Percentiles rank a stretch among this genome's conserved stretches.
Evolutionary conservation across 2,329 filamentous ascomycete genomes (phyloP).

Genomic region (Xylariaceae sp.): DNA sequence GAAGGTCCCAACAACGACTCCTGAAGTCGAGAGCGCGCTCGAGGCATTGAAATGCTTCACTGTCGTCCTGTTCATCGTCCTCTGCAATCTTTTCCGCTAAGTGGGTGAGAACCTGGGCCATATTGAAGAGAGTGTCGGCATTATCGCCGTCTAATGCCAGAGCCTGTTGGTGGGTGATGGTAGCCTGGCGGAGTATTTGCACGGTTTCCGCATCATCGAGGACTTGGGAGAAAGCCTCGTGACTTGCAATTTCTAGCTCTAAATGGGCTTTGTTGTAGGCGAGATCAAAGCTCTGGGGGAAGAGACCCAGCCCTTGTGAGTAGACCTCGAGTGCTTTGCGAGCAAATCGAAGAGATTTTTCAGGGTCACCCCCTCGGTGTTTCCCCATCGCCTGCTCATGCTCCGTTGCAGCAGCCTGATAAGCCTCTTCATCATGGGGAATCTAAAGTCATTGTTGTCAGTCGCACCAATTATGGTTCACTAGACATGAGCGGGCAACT

Average conservation of each 20-base stretch:
- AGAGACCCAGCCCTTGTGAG: constrained; percentile 56
- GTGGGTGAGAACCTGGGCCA: constrained; percentile 63
- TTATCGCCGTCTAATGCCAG: constrained; percentile 57
- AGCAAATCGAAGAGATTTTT: constrained; percentile 53
- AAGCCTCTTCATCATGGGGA: constrained; percentile 63
- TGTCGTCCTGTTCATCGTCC: constrained; percentile 39
- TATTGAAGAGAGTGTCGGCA: constrained; percentile 67
- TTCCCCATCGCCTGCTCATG: constrained; percentile 70
- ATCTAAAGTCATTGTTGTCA: constrained; percentile 31
- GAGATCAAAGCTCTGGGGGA: constrained; percentile 62
- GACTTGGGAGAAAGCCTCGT: constrained; percentile 36
- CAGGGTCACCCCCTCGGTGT: constrained; percentile 67
- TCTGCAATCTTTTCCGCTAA: constrained; percentile 58
- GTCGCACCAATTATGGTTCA: background rate
- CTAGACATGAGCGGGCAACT: no score
- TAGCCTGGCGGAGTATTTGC: constrained; percentile 54
- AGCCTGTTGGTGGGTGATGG: constrained; percentile 61
- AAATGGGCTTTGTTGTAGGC: constrained; percentile 74
- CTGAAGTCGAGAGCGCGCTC: constrained; percentile 24
- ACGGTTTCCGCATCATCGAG: background rate
- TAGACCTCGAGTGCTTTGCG: constrained; percentile 64
- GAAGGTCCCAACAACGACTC: constrained; percentile 43
- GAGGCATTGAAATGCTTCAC: constrained; percentile 34
- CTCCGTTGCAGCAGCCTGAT: constrained; percentile 63
- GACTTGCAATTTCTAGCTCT: constrained; percentile 65